Base-by-base conservation (phyloP, 352 stramenopile species). In the Plasmopara viticola region DNA sequence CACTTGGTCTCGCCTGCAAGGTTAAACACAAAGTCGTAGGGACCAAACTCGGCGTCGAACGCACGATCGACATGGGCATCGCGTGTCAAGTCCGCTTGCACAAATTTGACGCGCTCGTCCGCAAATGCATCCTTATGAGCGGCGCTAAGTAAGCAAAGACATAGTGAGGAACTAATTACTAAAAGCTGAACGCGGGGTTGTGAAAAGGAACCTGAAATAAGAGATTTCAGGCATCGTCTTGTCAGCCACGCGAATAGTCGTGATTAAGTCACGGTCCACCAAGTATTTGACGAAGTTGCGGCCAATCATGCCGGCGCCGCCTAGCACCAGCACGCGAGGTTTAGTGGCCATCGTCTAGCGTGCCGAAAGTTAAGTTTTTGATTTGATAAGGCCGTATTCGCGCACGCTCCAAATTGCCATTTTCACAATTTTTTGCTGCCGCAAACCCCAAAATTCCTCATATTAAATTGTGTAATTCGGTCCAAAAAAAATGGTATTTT, bases 151-250 rank as follows among this genome's bases (percentile, higher is more conserved):
- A 40, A 39, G 13, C 5, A 17, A n/a, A 42, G 10, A n/a, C 5
- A 35, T 15, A 46, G 30, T 56, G 2, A 53, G 38, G 10, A 30
- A 12, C 6, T 6, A 15, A 15, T n/a, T 34, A 31, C 9, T 10
- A 40, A n/a, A 45, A 14, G 15, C 9, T 29, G 10, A 12, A 49
- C 18, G 40, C 10, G 12, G 7, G 6, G 20, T 49, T 8, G 7
- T 42, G 6, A 20, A 30, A 9, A 30, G 14, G 25, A 6, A 82
- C 78, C 73, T 85, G 49, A 94, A 91, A 69, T 94, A 94, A 31
- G 84, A 85, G 62, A 92, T 94, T 64, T 87, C 82, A 38, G 80
- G 78, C 74, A 91, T 86, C 15, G 82, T 87, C 65, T 94, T 94
- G 68, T 94, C 84, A 31, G 78, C 80, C 48, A 94, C 79, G 41